Evolutionary conservation across 2,329 filamentous ascomycete species (phyloP).

Genomic region (Elsinoe fawcettii): DNA sequence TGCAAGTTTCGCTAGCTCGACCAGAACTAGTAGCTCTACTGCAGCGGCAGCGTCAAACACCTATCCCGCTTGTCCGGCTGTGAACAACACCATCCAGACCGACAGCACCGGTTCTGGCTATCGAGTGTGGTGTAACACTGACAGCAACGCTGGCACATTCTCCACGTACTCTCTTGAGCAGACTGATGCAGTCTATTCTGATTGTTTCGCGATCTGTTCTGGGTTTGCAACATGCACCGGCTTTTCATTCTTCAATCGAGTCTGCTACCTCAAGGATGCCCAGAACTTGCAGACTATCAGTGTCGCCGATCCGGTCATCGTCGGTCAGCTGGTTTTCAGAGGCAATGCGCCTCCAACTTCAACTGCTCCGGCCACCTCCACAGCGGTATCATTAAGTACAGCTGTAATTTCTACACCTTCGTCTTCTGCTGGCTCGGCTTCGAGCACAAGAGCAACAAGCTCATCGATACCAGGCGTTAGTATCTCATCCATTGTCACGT

Average conservation of each 20-base stretch:
- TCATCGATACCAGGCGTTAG: not conserved
- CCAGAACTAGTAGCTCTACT: not conserved
- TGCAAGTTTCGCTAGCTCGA: no score
- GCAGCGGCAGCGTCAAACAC: not conserved
- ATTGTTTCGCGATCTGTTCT: not conserved
- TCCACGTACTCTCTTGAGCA: constrained; percentile 1
- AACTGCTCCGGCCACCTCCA: not conserved
- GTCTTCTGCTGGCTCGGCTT: not conserved
- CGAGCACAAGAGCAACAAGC: not conserved
- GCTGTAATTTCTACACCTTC: not conserved
- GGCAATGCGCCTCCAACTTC: not conserved
- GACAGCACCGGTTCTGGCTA: not conserved
- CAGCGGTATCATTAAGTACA: not conserved
- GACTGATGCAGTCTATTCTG: not conserved
- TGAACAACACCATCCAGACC: constrained; percentile 3
- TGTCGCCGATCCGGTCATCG: not conserved
- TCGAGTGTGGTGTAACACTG: constrained; percentile 5
- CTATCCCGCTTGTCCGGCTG: constrained; percentile 11
- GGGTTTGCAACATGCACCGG: not conserved
- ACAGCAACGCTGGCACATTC: not conserved
- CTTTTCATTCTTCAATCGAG: constrained; percentile 3
- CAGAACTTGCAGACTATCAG: not conserved
- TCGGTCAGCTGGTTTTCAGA: not conserved
- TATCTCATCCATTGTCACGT: not conserved
- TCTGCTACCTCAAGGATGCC: constrained; percentile 5